Conservation (phyloP, 805 yeast genomes). For the Priceomyces haplophilus region DNA sequence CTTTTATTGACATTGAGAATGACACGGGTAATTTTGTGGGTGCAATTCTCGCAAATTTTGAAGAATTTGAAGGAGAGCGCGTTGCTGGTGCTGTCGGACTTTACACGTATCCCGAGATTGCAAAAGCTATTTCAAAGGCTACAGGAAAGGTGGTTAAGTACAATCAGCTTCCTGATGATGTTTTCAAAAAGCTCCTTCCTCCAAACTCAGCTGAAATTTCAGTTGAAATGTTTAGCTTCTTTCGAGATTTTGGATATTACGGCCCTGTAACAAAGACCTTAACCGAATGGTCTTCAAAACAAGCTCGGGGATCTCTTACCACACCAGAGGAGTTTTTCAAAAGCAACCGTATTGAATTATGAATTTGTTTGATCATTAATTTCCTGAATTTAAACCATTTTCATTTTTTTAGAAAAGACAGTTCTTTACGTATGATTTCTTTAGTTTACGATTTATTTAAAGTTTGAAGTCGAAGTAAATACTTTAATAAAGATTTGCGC, state of each 20-base stretch:
- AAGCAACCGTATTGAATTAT: too few relatives aligned
- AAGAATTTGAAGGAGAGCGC: slow-evolving; percentile 4
- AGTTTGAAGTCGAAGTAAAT: too few relatives aligned
- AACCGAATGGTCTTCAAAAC: neutral
- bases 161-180: neutral
- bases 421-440: too few relatives aligned
- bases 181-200: neutral
- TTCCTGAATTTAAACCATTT: too few relatives aligned
- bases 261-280: neutral
- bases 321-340: neutral
- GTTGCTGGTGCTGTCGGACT: neutral
- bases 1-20: slow-evolving; percentile 5
- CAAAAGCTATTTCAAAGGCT: neutral
- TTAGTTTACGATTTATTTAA: too few relatives aligned
- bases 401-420: too few relatives aligned
- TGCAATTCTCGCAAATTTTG: slow-evolving; percentile 3
- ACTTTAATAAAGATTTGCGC: too few relatives aligned
- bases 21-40: slow-evolving; percentile 8
- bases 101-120: neutral
- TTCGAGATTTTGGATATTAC: slow-evolving; percentile 1
- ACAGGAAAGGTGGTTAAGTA: slow-evolving; percentile 2
- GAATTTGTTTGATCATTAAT: too few relatives aligned
- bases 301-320: neutral
- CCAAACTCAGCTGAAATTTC: neutral
- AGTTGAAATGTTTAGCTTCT: neutral